Percentiles rank a stretch among this genome's conserved stretches.
Evolutionary conservation across 2,329 filamentous ascomycete species (phyloP).

Genomic region (Cytospora schulzeri): DNA sequence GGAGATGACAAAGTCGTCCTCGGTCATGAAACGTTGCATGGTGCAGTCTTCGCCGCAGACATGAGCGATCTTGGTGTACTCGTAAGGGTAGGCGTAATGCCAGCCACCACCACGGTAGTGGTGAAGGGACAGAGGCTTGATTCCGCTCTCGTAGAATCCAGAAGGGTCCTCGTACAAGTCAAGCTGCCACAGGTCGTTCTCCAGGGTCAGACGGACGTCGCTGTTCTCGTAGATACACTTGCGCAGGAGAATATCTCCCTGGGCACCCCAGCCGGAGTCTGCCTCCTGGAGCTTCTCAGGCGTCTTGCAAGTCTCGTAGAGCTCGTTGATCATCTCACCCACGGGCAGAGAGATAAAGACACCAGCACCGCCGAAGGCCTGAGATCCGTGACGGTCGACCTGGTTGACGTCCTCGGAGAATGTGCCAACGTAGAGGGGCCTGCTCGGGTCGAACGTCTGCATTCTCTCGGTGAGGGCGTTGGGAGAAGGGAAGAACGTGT

Average conservation of each 20-base stretch:
- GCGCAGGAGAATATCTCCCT: slow-evolving; percentile 63
- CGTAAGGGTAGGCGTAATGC: slow-evolving; percentile 56
- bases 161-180: slow-evolving; percentile 63
- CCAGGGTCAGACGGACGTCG: slow-evolving; percentile 56
- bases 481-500: slow-evolving; percentile 66
- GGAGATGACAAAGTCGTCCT: slow-evolving; percentile 57
- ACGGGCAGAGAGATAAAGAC: slow-evolving; percentile 60
- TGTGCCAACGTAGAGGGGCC: slow-evolving; percentile 61
- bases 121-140: slow-evolving; percentile 62
- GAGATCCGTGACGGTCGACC: slow-evolving; percentile 61
- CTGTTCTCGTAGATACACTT: slow-evolving; percentile 68
- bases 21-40: slow-evolving; percentile 58
- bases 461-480: slow-evolving; percentile 55
- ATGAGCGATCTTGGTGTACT: slow-evolving; percentile 59
- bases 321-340: slow-evolving; percentile 36
- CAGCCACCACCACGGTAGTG: slow-evolving; percentile 65
- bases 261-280: slow-evolving; percentile 60
- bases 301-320: slow-evolving; percentile 42
- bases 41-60: slow-evolving; percentile 64
- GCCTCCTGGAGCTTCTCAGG: slow-evolving; percentile 55
- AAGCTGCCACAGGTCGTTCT: slow-evolving; percentile 62
- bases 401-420: slow-evolving; percentile 64
- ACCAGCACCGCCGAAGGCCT: slow-evolving; percentile 65
- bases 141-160: slow-evolving; percentile 65
- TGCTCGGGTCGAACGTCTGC: slow-evolving; percentile 52